Evolutionary conservation across 2,329 filamentous ascomycete species (phyloP), one percentile per base, ranked within the genome.

Genomic region (Endoconidiophora polonica): DNA sequence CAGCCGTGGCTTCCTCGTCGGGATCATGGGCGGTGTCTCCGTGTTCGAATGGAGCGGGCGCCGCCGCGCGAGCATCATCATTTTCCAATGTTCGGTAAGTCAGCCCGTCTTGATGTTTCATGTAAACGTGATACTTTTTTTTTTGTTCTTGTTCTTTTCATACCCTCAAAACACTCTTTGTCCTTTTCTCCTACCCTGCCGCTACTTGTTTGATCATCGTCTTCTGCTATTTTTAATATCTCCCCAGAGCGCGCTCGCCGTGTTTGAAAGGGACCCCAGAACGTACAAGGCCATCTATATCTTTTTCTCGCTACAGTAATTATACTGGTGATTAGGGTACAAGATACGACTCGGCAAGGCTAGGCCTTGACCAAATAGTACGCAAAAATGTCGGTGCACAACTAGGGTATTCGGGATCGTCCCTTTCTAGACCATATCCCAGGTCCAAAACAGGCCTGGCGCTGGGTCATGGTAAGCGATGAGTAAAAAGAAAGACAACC

Each of bases 11-110:
- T 44, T 29, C 48, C n/a, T 20, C 41, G 41, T 40, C 46, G 36
- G 46, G 39, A 33, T 49, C 47, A 24, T 50, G 51, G 47, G 36
- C 23, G 9, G 36, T 53, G 33, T 37, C 42, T 12, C 50, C 33
- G n/a, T 24, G 24, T 20, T 47, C 44, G 18, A 49, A 46, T 33
- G 36, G 18, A 20, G 39, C 26, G 2, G 46, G 46, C 44, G 14
- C 23, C 4, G 44, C 42, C 20, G 47, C 39, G 18, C 37, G 51
- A 20, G 48, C 51, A 6, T 53, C 51, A 16, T 53, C 51, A 20
- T 53, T 53, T 47, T 53, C 47, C 4, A 49, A 49, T 10, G 33
- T 33, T 37, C 29, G 46, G 44, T 53, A 38, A 26, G 51, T 53
- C 18, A 44, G 39, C 44, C 29, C 24, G 20, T 16, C 16, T 41